Percentiles rank a stretch among this genome's conserved stretches.
These are phyloP conservation scores for Mycothermus thermophilus DNA, from an alignment of 495 filamentous ascomycete species.

Conservation along the genomic window DNA sequence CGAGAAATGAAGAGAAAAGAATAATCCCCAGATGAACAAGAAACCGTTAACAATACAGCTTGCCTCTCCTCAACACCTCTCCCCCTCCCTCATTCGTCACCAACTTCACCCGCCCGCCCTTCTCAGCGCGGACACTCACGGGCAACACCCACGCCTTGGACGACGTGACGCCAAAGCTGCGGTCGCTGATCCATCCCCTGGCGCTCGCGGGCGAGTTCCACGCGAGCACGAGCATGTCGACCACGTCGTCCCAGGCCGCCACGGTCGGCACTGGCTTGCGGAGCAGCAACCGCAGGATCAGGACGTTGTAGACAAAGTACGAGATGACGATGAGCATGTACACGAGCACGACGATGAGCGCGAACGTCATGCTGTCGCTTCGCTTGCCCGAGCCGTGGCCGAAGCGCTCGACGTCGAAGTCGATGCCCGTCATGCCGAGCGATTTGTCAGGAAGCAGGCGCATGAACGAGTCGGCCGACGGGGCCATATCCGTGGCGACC, in stretches of 20 bases:
- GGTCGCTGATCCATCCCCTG: too few relatives aligned
- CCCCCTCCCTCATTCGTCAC: too few relatives aligned
- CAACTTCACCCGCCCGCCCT: too few relatives aligned
- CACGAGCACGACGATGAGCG: neutral
- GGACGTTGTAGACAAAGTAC: neutral
- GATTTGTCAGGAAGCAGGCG: neutral
- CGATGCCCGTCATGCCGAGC: neutral
- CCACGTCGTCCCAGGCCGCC: neutral
- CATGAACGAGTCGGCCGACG: neutral
- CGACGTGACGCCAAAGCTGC: too few relatives aligned
- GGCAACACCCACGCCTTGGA: too few relatives aligned
- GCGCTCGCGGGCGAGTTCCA: neutral
- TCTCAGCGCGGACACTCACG: too few relatives aligned
- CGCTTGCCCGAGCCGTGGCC: neutral
- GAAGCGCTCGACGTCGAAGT: neutral
- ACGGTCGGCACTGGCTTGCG: neutral
- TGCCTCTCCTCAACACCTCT: too few relatives aligned
- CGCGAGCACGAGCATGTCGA: neutral
- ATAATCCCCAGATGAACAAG: too few relatives aligned
- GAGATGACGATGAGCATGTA: neutral
- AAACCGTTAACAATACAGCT: too few relatives aligned
- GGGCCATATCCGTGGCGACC: neutral
- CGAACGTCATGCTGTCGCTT: neutral
- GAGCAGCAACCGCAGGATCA: neutral
- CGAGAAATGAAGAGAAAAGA: too few relatives aligned